Conservation (phyloP, 139 green algal genomes). For the Micromonas commoda region DNA sequence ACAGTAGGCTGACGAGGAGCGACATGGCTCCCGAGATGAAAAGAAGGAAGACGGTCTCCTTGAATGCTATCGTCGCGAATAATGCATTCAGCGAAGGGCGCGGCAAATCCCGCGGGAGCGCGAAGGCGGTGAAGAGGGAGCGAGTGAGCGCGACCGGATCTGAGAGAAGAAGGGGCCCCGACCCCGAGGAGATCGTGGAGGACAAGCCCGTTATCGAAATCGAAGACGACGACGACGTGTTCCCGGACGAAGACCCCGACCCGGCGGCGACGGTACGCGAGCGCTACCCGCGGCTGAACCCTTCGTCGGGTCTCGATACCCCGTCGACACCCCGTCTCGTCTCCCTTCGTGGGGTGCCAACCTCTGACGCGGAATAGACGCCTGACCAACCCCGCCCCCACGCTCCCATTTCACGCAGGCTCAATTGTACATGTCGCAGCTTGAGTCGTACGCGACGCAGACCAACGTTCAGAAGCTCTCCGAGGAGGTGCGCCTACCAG, state of each 20-base stretch:
- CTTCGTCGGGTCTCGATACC: too few relatives aligned
- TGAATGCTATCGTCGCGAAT: too few relatives aligned
- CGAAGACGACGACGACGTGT: constrained; percentile 14
- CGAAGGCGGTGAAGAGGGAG: not conserved
- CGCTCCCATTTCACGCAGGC: not conserved
- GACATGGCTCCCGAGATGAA: too few relatives aligned
- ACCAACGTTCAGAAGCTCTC: not conserved
- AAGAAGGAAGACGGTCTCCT: too few relatives aligned
- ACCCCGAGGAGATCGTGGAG: too few relatives aligned
- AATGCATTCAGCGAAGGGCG: too few relatives aligned
- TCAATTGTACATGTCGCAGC: not conserved
- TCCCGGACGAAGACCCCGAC: not conserved
- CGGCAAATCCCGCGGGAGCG: not conserved
- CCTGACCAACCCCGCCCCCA: too few relatives aligned
- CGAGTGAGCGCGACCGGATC: not conserved
- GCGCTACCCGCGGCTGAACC: too few relatives aligned
- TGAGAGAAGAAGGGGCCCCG: not conserved
- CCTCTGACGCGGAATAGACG: not conserved
- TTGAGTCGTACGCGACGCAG: not conserved
- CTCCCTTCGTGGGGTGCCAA: not conserved
- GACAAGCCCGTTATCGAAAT: too few relatives aligned
- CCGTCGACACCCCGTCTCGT: not conserved
- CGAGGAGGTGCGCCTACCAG: not conserved
- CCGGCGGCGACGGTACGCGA: not conserved
- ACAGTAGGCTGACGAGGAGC: too few relatives aligned